Percentiles rank a stretch among this genome's conserved stretches.
These are phyloP conservation scores for Raphanus hybrid DNA, from an alignment of 441 rosid genomes.

Conservation along the genomic window DNA sequence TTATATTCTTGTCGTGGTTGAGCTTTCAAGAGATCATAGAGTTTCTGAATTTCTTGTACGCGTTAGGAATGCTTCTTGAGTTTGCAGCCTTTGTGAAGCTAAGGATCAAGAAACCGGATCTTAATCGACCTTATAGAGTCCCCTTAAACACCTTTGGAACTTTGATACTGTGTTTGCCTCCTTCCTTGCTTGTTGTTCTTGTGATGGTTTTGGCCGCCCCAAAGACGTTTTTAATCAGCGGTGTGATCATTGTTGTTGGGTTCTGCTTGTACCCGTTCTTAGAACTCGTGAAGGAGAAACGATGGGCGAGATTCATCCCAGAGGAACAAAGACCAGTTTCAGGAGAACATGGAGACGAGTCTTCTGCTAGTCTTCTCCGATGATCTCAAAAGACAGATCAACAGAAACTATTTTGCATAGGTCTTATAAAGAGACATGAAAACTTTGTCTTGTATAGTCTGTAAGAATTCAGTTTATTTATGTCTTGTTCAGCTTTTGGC, in stretches of 20 bases:
- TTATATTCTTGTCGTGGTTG: constrained; percentile 90
- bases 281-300: constrained; percentile 53
- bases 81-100: constrained; percentile 83
- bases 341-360: constrained; percentile 57
- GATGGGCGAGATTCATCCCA: constrained; percentile 54
- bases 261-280: constrained; percentile 60
- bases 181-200: constrained; percentile 67
- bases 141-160: constrained; percentile 74
- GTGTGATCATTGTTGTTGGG: constrained; percentile 57
- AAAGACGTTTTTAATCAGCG: constrained; percentile 66
- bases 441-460: constrained; percentile 27
- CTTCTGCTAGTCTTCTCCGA: constrained; percentile 54
- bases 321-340: constrained; percentile 40
- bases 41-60: constrained; percentile 79
- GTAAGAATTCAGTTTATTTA: constrained; percentile 15
- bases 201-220: constrained; percentile 80
- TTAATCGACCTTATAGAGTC: constrained; percentile 75
- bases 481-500: constrained; percentile 21
- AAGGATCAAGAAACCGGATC: constrained; percentile 77
- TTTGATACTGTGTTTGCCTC: constrained; percentile 68
- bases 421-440: constrained; percentile 15
- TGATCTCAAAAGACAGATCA: constrained; percentile 31
- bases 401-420: constrained; percentile 19
- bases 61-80: constrained; percentile 89
- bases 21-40: constrained; percentile 90